Evolutionary conservation across 2,329 filamentous ascomycete species (phyloP).

Genomic region (Hymenoscyphus linearis): DNA sequence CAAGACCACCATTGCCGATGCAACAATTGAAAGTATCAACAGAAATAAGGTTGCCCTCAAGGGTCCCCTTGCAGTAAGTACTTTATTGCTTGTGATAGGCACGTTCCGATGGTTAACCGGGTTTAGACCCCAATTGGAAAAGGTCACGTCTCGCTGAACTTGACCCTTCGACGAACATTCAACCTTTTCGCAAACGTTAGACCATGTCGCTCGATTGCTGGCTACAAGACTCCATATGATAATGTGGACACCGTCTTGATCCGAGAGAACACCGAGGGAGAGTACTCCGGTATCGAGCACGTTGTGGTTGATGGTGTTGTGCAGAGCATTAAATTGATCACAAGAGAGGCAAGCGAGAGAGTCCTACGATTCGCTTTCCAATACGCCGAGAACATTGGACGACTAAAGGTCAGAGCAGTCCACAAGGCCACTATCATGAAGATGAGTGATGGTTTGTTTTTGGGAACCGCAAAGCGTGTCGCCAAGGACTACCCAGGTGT

Average conservation of each 20-base stretch:
- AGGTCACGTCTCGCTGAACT: conserved; percentile 97
- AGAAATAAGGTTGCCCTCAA: conserved; percentile 97
- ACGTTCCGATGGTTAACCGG: conserved; percentile 11
- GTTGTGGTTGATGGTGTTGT: conserved; percentile 96
- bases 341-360: conserved; percentile 86
- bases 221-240: conserved; percentile 98
- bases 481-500: conserved; percentile 94
- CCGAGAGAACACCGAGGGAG: conserved; percentile 98
- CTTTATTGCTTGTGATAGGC: conserved; percentile 14
- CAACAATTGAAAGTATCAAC: conserved; percentile 87
- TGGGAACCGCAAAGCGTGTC: conserved; percentile 77
- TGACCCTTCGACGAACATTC: conserved; percentile 97
- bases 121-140: conserved; percentile 87
- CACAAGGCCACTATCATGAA: conserved; percentile 99
- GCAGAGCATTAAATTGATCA: conserved; percentile 99
- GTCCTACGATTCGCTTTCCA: conserved; percentile 98
- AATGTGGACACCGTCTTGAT: conserved; percentile 95
- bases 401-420: conserved; percentile 93
- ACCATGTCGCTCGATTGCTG: conserved; percentile 92
- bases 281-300: conserved; percentile 99
- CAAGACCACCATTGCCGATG: conserved; percentile 90
- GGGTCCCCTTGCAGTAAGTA: conserved; percentile 85
- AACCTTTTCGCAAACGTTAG: conserved; percentile 99
- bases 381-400: conserved; percentile 87
- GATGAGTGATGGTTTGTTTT: conserved; percentile 98